Evolutionary conservation across 2,329 filamentous ascomycete genomes (phyloP), one percentile per base, ranked within the genome.

Genomic region (Fusarium temperatum): DNA sequence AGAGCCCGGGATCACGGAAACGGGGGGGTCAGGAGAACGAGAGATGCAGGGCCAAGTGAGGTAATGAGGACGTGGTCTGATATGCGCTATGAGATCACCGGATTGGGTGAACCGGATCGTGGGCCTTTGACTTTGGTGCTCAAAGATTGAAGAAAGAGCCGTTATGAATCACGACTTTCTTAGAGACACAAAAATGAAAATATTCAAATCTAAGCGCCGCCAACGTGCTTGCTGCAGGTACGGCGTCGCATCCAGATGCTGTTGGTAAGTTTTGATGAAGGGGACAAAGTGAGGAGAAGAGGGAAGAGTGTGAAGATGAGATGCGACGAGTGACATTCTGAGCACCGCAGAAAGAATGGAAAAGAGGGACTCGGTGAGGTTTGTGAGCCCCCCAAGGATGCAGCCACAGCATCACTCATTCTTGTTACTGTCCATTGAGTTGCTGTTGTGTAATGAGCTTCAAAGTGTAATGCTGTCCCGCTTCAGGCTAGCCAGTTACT

Each of bases 1-100:
- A 44, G 53, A 56, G 68, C 61, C 63, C 63, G 32, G 32, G 56
- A 39, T 54, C 39, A 53, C 17, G 26, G 63, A 60, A 64, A 64
- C 39, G 50, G 63, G 60, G 63, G 65, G 67, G 41, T 50, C 63
- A 62, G 71, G 50, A 59, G 48, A 66, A 57, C 42, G 17, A 47
- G 39, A 35, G 17, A 32, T 48, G 44, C 13, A 56, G 64, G 39
- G 62, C 26, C 32, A 65, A 66, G 61, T 68, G 66, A 76, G 74
- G 71, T 55, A 65, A 71, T 51, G 66, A 45, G 64, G 61, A 70
- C 32, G 76, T 78, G 76, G 76, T 70, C 76, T 78, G 76, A 78
- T 76, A 70, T 74, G 73, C 61, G 66, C 39, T 63, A 76, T 78
- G 76, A 77, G 74, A 71, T 76, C 66, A 72, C 73, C 69, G 50